These are phyloP conservation scores for Septoria linicola DNA, from an alignment of 2,329 filamentous ascomycete genomes.

Conservation along the genomic window DNA sequence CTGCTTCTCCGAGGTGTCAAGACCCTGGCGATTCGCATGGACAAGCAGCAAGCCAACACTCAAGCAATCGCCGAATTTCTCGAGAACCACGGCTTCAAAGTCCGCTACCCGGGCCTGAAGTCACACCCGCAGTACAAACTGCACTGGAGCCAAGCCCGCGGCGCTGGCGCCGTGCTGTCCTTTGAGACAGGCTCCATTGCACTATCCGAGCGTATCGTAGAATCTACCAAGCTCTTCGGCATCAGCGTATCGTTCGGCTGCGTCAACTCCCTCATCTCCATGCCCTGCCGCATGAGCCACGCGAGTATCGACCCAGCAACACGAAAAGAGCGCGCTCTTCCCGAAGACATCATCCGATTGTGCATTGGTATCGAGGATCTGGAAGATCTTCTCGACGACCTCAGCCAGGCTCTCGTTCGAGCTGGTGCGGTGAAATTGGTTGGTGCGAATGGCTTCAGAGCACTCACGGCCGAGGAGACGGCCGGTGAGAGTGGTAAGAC, in stretches of 20 bases:
- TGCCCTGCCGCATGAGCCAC: constrained; percentile 99
- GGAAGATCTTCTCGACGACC: constrained; percentile 87
- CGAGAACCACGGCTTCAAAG: constrained; percentile 85
- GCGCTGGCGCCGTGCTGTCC: constrained; percentile 87
- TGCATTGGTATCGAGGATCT: constrained; percentile 96
- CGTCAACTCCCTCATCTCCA: constrained; percentile 97
- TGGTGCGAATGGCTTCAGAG: constrained; percentile 71
- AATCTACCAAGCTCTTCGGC: constrained; percentile 85
- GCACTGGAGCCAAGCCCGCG: constrained; percentile 92
- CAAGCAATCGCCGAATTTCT: constrained; percentile 90
- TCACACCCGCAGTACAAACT: constrained; percentile 96
- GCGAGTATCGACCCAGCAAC: constrained; percentile 97
- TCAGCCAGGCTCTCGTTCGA: constrained; percentile 87
- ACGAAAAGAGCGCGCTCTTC: constrained; percentile 81
- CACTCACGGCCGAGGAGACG: constrained; percentile 41
- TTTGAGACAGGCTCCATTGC: constrained; percentile 90
- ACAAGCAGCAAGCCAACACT: constrained; percentile 93
- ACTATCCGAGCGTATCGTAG: constrained; percentile 88
- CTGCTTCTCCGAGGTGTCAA: constrained; percentile 93
- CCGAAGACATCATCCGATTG: constrained; percentile 91
- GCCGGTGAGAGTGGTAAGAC: constrained; percentile 34
- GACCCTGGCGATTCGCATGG: constrained; percentile 95
- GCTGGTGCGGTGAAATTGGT: constrained; percentile 88
- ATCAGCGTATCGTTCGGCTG: constrained; percentile 98
- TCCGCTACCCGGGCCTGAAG: constrained; percentile 89